phyloP scores from a whole-genome alignment of 176 grass and related monocot species.

The bread wheat (Triticum aestivum) region DNA sequence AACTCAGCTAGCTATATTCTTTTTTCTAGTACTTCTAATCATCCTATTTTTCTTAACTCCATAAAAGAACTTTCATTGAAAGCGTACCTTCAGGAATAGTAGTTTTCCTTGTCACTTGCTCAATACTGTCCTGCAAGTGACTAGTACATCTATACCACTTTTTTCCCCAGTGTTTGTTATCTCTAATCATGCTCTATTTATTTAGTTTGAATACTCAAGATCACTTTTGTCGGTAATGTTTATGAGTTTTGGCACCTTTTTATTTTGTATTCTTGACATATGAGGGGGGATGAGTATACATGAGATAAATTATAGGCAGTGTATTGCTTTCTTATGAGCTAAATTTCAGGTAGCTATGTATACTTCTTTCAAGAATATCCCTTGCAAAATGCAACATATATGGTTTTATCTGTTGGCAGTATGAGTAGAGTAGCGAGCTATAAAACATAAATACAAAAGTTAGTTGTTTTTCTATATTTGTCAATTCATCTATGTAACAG shows the following conservation, averaged over 20 bases:
- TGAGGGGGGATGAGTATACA: not conserved
- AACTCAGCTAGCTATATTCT: not conserved
- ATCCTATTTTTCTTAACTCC: not conserved
- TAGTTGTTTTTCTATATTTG: not conserved
- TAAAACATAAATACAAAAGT: too few relatives aligned
- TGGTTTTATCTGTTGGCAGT: too few relatives aligned
- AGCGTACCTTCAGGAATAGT: not conserved
- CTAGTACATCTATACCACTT: not conserved
- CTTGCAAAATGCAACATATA: too few relatives aligned
- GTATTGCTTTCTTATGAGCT: not conserved
- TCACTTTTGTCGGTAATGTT: not conserved
- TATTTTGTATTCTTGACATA: not conserved
- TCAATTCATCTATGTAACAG: not conserved
- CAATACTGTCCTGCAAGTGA: too few relatives aligned
- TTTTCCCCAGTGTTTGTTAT: not conserved
- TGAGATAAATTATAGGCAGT: not conserved
- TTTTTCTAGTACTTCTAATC: not conserved
- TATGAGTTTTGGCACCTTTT: not conserved
- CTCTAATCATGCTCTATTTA: not conserved
- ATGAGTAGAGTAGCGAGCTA: too few relatives aligned
- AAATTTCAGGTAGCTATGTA: not conserved
- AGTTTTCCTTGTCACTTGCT: too few relatives aligned
- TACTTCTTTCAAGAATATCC: not conserved
- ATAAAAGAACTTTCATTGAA: not conserved
- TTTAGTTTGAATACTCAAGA: not conserved